Evolutionary conservation across 495 filamentous ascomycete genomes (phyloP).

Genomic region (Aspergillus campestris): DNA sequence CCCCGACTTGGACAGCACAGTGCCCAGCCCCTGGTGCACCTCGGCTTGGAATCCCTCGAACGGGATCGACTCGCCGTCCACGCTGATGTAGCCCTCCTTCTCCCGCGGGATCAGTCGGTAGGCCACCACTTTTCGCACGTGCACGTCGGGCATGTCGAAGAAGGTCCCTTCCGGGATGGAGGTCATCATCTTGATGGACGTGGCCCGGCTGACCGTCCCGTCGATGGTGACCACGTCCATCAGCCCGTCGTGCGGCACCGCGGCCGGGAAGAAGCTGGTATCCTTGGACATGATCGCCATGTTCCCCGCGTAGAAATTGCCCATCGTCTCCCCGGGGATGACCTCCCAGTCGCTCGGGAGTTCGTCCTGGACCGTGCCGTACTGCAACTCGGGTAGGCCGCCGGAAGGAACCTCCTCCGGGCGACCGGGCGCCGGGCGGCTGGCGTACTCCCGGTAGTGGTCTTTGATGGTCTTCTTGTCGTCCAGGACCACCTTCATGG

Average conservation of each 20-base stretch:
- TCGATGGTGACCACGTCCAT: constrained; percentile 78
- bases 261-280: constrained; percentile 79
- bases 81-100: constrained; percentile 75
- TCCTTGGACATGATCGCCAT: constrained; percentile 89
- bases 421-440: constrained; percentile 20
- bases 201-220: constrained; percentile 58
- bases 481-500: constrained; percentile 70
- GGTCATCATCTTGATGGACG: constrained; percentile 56
- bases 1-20: constrained; percentile 63
- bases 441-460: constrained; percentile 53
- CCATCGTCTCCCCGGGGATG: constrained; percentile 63
- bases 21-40: constrained; percentile 77
- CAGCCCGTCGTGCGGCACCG: constrained; percentile 75
- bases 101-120: constrained; percentile 73
- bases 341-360: constrained; percentile 69
- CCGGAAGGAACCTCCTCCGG: constrained; percentile 23
- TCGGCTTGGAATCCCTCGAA: constrained; percentile 89
- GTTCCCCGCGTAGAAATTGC: constrained; percentile 92
- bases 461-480: constrained; percentile 67
- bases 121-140: constrained; percentile 70
- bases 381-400: constrained; percentile 64
- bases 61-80: constrained; percentile 82
- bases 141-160: constrained; percentile 69
- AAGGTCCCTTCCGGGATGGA: constrained; percentile 63
- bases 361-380: constrained; percentile 68